Conservation (phyloP, 2,329 filamentous ascomycete species). For the Paecilomyces fulvus region DNA sequence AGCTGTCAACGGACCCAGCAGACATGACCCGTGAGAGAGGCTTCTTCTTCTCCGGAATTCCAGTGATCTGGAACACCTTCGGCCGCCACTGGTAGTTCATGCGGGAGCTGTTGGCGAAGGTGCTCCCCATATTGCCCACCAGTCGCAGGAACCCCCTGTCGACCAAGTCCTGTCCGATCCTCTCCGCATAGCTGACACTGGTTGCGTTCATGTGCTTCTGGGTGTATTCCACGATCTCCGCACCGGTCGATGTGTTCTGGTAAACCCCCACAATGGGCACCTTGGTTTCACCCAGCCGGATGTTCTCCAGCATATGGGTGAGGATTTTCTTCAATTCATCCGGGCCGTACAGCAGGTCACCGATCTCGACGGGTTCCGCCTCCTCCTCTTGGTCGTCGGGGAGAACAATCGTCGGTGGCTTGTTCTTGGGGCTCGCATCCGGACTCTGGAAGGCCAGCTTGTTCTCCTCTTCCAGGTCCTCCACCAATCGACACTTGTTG, state of each 20-base stretch:
- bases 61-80: slow-evolving; percentile 79
- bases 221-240: slow-evolving; percentile 92
- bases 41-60: slow-evolving; percentile 80
- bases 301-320: slow-evolving; percentile 72
- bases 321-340: slow-evolving; percentile 90
- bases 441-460: slow-evolving; percentile 95
- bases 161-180: slow-evolving; percentile 89
- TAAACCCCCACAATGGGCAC: slow-evolving; percentile 94
- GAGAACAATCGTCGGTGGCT: slow-evolving; percentile 71
- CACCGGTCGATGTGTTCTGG: slow-evolving; percentile 80
- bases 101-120: slow-evolving; percentile 93
- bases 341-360: slow-evolving; percentile 74
- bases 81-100: slow-evolving; percentile 97
- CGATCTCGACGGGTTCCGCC: slow-evolving; percentile 80
- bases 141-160: slow-evolving; percentile 77
- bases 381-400: slow-evolving; percentile 61
- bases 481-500: slow-evolving; percentile 94
- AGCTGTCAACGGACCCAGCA: slow-evolving; percentile 51
- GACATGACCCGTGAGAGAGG: slow-evolving; percentile 67
- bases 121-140: slow-evolving; percentile 88
- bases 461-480: slow-evolving; percentile 96
- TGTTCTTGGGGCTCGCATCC: slow-evolving; percentile 54
- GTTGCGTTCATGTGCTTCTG: slow-evolving; percentile 78
- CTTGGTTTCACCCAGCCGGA: slow-evolving; percentile 84
- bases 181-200: slow-evolving; percentile 83